Base-by-base conservation (phyloP, 2,329 filamentous ascomycete species). In the Dactylellina drechsleri region DNA sequence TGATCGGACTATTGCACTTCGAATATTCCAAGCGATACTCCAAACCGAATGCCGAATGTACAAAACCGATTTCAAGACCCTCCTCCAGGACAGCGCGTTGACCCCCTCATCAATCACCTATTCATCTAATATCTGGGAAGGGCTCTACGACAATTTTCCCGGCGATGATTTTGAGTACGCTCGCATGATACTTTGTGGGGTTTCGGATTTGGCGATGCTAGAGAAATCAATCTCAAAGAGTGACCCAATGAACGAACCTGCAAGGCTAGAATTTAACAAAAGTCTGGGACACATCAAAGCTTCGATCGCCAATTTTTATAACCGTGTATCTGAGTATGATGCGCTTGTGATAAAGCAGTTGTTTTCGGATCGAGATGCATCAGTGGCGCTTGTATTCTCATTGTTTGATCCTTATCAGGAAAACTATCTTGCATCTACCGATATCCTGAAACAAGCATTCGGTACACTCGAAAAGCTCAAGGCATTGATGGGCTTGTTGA, bases 371-470 rank as follows among this genome's bases (percentile, higher is more conserved):
- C 86, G 87, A 18, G 84, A 88, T 49, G 89, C 89, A 5, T 90
- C 92, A 73, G 88, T 90, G 77, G 88, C 91, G 43, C 86, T 97
- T 49, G 88, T 97, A 53, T 90, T 90, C 3, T 86, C 92, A 16
- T 87, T 97, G 5, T 89, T 97, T 66, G 93, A 93, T 50, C 91
- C 92, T 15, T 90, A 96, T 78, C 85, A 91, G 66, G 86, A 89
- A 70, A 89, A 95, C 40, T 92, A 92, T 76, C 90, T 93, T 80
- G 90, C 92, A 15, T 90, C 91, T 0, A 87, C 93, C 5, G 91
- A 93, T 77, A 84, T 98, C 28, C 86, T 98, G 77, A 97, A 97
- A 82, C 67, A 83, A 79, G 20, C 84, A 86, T 1, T 90, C 87
- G 84, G 86, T 84, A 13, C 86, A 86, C 23, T 87, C 88, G 79